Percentiles rank a stretch among this genome's conserved stretches.
Conservation (phyloP, 169 alveolate species). For the Cryptosporidium viatorum region DNA sequence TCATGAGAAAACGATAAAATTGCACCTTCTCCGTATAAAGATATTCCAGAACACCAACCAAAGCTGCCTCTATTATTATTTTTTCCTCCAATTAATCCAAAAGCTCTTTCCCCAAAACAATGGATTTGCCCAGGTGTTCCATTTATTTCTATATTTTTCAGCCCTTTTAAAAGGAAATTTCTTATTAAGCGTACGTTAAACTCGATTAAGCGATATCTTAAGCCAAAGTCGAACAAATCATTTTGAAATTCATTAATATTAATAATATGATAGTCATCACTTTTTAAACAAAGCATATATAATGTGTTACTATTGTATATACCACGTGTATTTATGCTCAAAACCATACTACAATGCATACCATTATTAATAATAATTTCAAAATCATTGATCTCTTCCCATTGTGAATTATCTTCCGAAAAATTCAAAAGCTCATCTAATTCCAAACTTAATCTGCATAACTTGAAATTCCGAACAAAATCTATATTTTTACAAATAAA, state of each 20-base stretch:
- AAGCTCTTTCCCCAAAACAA: constrained; percentile 48
- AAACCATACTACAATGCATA: background rate
- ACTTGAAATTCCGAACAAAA: background rate
- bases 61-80: background rate
- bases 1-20: constrained; percentile 62
- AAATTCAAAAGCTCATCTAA: background rate
- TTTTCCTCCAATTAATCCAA: constrained; percentile 16
- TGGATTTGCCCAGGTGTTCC: constrained; percentile 72
- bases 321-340: background rate
- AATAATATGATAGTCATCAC: constrained; percentile 29
- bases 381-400: background rate
- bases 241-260: background rate
- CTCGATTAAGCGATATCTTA: background rate
- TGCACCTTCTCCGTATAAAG: constrained; percentile 49
- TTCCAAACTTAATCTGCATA: background rate
- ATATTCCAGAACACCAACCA: constrained; percentile 47
- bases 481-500: background rate
- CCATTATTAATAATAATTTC: background rate
- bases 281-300: background rate
- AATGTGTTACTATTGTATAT: background rate
- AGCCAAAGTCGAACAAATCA: background rate
- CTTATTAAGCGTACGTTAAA: background rate
- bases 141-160: background rate
- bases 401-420: background rate
- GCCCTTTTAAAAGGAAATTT: background rate